These are phyloP conservation scores for Plasmodium adleri DNA, from an alignment of 169 alveolate species.

Conservation along the genomic window DNA sequence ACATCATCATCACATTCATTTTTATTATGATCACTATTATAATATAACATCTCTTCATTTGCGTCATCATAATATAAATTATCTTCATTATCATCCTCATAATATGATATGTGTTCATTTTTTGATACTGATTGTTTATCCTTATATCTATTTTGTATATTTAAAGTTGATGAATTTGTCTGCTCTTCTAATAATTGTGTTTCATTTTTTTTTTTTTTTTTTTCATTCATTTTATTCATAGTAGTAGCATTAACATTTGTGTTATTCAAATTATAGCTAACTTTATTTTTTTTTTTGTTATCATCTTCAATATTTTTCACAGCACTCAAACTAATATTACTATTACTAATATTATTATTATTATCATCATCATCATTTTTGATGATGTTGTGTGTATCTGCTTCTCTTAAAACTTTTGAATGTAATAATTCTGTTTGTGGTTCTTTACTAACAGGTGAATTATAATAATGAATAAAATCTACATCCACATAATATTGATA, in stretches of 20 bases:
- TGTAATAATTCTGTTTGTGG: background rate
- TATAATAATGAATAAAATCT: conserved; percentile 53
- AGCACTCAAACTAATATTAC: background rate
- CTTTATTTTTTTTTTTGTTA: conserved; percentile 18
- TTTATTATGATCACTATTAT: conserved; percentile 11
- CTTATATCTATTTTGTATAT: background rate
- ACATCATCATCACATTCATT: conserved; percentile 3
- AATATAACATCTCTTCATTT: background rate
- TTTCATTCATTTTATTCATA: background rate
- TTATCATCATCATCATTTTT: background rate
- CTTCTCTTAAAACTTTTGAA: too few species aligned
- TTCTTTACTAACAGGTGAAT: background rate
- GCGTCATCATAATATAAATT: conserved; percentile 8
- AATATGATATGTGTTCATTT: background rate
- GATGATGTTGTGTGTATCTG: too few species aligned
- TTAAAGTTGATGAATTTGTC: background rate
- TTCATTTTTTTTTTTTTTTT: conserved; percentile 16
- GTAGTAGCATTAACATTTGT: background rate
- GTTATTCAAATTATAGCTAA: background rate
- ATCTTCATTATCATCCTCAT: background rate
- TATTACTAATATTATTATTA: background rate
- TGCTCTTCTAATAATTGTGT: background rate
- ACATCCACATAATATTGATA: conserved; percentile 73
- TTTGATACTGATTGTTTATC: background rate
- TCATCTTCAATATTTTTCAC: conserved; percentile 23